Evolutionary conservation across 345 rosid genomes (phyloP), one percentile per base, ranked within the genome.

Genomic region (Linum trigynum): DNA sequence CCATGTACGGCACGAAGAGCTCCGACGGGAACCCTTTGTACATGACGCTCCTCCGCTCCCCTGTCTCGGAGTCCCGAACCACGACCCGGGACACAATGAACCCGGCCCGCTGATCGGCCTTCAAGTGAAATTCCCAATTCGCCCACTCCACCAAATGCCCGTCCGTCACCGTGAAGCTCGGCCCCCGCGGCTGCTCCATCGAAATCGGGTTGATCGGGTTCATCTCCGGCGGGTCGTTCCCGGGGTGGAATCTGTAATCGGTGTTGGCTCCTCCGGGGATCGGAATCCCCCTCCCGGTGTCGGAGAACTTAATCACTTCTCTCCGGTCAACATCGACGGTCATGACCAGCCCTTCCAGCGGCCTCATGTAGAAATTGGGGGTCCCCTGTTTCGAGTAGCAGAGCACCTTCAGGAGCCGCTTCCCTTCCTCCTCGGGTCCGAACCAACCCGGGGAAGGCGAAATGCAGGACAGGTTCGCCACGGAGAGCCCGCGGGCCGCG

Each of bases 1-100:
- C 90, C 95, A 85, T 85, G 59, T 87, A 85, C 38, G 95, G 87
- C 67, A 83, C 95, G 61, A 74, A 87, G 8, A 87, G 63, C 23
- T 87, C 95, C 16, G 90, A 83, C 37, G 80, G 51, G 17, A 85
- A 85, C 59, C 95, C 90, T 71, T 83, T 80, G 74, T 87, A 83
- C 84, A 87, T 83, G 55, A 87, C 87, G 38, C 79, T 81, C 67
- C 88, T 81, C 6, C 77, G 74, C 74, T 68, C 74, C 35, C 77
- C 77, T 0, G 67, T 82, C 53, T 83, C 90, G 3, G 86, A 74
- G 61, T 87, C 86, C 12, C 68, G 75, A 12, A 85, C 78, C 76
- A 57, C 76, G 50, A 82, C 95, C 15, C 42, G 75, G 55, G 91
- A 87, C 23, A 87, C 42, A 16, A 87, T 71, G 74, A 87, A 9